Evolutionary conservation across 2,329 filamentous ascomycete species (phyloP), one percentile per base, ranked within the genome.

Genomic region (Pezicula neosporulosa): DNA sequence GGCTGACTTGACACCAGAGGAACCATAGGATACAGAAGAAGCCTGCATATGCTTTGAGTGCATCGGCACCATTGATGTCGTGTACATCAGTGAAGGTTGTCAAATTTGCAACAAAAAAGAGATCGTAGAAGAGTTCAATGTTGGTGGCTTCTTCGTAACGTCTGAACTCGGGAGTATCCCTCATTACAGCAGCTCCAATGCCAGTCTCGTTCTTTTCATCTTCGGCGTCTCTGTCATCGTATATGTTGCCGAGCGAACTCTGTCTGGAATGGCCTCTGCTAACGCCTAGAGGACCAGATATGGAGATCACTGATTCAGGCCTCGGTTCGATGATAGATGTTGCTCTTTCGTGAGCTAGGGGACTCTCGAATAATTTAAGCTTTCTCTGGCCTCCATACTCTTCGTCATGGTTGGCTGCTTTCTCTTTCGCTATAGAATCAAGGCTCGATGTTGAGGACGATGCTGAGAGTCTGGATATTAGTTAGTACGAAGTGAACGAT

Each of bases 71-170:
- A 57, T 78, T 80, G 55, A 83, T 80, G 39, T 81, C 76, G 56
- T 80, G 75, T 4, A 73, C 70, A 8, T 70, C 70, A 4, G 78
- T 80, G 56, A 83, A 83, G 0, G 77, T 81, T 3, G 79, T 78
- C 30, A 84, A 62, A 56, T 83, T 83, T 18, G 78, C 80, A 16
- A 83, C 79, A 52, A 83, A 81, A 59, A 83, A 83, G 1, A 83
- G 67, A 62, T 83, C 80, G 59, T 79, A 83, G 61, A 83, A 83
- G 3, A 83, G 68, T 60, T 82, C 21, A n/a, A 42, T 47, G 37
- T 51, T 51, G 1, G 43, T 47, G 9, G 49, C 19, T 28, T 47
- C 36, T 16, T 50, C 48, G 16, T 50, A 50, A 19, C 39, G 48
- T 15, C 39, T 21, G 30, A 50, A 50, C n/a, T 50, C 38, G 4